Evolutionary conservation across 1,284 basidiomycete species (phyloP).

Genomic region (Farysia itapuensis): DNA sequence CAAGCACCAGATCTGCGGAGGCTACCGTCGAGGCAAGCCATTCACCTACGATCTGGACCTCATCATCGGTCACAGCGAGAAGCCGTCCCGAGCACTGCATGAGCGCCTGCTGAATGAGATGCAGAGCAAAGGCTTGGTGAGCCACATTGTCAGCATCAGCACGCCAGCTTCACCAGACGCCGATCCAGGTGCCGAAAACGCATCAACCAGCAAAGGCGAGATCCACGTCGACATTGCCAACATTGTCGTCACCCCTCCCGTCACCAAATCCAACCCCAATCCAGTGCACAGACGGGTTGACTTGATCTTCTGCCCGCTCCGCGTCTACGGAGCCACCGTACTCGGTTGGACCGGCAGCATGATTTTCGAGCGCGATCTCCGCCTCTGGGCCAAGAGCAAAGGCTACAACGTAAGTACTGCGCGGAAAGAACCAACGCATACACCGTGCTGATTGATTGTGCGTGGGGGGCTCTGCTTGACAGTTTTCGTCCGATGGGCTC

Average conservation of each 20-base stretch:
- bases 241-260: conserved; percentile 38
- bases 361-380: conserved; percentile 45
- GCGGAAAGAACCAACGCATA: too few species aligned
- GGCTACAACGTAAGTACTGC: conserved; percentile 19
- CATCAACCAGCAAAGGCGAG: neutral
- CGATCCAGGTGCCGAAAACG: neutral
- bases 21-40: conserved; percentile 43
- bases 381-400: conserved; percentile 30
- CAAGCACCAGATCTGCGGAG: conserved; percentile 39
- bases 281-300: conserved; percentile 25
- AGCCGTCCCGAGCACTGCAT: conserved; percentile 12
- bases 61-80: conserved; percentile 27
- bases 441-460: neutral
- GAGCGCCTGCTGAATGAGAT: conserved; percentile 21
- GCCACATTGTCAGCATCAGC: conserved; percentile 36
- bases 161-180: conserved; percentile 10
- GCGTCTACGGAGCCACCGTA: conserved; percentile 42
- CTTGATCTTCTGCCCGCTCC: conserved; percentile 25
- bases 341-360: conserved; percentile 45
- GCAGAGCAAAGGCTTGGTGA: conserved; percentile 28
- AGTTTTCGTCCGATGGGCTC: conserved; percentile 40
- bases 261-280: neutral
- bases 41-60: conserved; percentile 43
- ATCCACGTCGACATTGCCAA: conserved; percentile 42
- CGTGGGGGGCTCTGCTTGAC: neutral